A percentile compares a stretch with the other conserved stretches of the same genome.
Evolutionary conservation across 116 monocot genomes (phyloP).

Genomic region (Trichopus zeylanicus): DNA sequence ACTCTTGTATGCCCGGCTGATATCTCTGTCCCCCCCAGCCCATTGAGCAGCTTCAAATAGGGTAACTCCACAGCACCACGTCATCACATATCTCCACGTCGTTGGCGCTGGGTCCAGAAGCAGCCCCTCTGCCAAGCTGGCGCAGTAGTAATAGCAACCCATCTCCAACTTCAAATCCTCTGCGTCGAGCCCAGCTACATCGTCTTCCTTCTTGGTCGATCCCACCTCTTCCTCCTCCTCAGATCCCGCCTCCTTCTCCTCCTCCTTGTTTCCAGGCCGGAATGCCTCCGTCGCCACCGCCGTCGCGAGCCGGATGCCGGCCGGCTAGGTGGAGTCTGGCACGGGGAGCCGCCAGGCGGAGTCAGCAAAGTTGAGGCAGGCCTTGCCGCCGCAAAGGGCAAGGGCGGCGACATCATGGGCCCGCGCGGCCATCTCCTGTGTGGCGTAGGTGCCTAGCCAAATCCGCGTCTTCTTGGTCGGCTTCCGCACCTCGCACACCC

Average conservation of each 20-base stretch:
- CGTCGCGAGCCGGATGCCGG: constrained; percentile 39
- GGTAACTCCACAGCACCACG: constrained; percentile 17
- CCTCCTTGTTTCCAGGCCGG: constrained; percentile 11
- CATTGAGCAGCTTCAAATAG: constrained; percentile 1
- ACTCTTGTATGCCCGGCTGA: too few relatives aligned
- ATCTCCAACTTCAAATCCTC: constrained; percentile 8
- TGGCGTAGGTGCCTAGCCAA: constrained; percentile 48
- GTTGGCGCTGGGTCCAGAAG: constrained; percentile 1
- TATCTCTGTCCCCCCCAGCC: too few relatives aligned
- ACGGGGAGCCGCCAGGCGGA: constrained; percentile 46
- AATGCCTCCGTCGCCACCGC: constrained; percentile 40
- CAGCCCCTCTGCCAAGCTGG: constrained; percentile 1
- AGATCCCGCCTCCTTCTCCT: background rate
- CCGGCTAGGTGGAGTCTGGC: constrained; percentile 20
- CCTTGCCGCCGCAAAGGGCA: constrained; percentile 40
- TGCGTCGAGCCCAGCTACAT: background rate
- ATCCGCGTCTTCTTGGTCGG: constrained; percentile 45
- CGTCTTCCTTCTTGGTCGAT: background rate
- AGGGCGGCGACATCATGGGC: constrained; percentile 63
- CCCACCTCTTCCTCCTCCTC: background rate
- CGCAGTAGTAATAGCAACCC: constrained; percentile 2
- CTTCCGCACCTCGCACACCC: constrained; percentile 62
- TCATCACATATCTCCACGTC: constrained; percentile 5
- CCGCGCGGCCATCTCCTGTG: constrained; percentile 50
- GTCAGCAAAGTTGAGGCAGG: constrained; percentile 79